A percentile compares a stretch with the other conserved stretches of the same genome.
These are phyloP conservation scores for Fusarium succisae DNA, from an alignment of 2,329 filamentous ascomycete species.

Conservation along the genomic window DNA sequence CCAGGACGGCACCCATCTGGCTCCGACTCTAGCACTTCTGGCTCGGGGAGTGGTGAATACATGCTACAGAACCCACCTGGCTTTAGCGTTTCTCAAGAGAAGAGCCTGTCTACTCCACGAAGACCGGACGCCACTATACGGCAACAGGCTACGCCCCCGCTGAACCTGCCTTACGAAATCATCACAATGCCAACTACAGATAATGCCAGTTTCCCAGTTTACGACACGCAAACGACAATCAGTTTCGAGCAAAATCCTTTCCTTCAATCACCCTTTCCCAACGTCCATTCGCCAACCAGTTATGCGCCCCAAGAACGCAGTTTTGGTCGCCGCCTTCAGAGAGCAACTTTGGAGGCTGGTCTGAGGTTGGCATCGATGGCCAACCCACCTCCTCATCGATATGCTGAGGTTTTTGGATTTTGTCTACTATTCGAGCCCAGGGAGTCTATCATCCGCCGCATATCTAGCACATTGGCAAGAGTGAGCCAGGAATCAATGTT, in stretches of 20 bases:
- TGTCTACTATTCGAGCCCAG: conserved; percentile 68
- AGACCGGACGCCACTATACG: conserved; percentile 12
- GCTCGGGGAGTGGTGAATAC: conserved; percentile 2
- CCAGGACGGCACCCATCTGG: conserved; percentile 4
- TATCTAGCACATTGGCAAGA: conserved; percentile 48
- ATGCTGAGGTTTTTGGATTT: conserved; percentile 73
- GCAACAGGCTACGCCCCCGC: conserved; percentile 30
- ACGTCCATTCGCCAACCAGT: conserved; percentile 58
- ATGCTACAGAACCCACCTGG: not conserved
- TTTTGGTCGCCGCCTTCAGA: conserved; percentile 77
- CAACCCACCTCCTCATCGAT: conserved; percentile 57
- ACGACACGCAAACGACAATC: conserved; percentile 27
- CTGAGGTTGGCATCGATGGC: conserved; percentile 64
- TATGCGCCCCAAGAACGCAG: conserved; percentile 71
- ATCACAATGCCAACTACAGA: conserved; percentile 61
- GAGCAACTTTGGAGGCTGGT: conserved; percentile 70
- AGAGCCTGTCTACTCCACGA: conserved; percentile 17
- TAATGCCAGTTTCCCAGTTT: conserved; percentile 64
- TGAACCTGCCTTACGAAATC: conserved; percentile 54
- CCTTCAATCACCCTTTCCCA: conserved; percentile 43
- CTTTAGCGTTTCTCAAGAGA: not conserved
- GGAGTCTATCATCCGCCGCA: conserved; percentile 57
- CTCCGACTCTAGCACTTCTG: conserved; percentile 8
- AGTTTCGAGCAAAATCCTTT: conserved; percentile 28
- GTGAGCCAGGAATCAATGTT: conserved; percentile 59